These are phyloP conservation scores for Porcisia hertigi DNA, from an alignment of 208 protist genomes.

Conservation along the genomic window DNA sequence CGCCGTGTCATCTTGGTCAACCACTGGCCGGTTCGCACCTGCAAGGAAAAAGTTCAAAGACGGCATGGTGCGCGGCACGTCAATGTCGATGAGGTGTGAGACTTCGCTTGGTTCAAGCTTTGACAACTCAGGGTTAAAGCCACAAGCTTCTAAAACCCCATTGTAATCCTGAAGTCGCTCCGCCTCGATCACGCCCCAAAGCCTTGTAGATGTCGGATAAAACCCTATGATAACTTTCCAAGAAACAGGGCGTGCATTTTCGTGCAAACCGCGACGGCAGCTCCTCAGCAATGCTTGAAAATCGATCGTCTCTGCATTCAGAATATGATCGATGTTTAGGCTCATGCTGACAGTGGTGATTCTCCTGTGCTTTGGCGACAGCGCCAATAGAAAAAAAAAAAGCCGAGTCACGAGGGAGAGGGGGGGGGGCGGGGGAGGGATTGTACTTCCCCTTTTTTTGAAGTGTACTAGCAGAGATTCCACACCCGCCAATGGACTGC, in stretches of 20 bases:
- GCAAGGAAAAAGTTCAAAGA: slow-evolving; percentile 75
- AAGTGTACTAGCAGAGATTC: not conserved
- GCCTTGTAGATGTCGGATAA: slow-evolving; percentile 29
- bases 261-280: slow-evolving; percentile 57
- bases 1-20: not conserved
- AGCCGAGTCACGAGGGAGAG: not conserved
- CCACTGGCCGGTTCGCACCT: slow-evolving; percentile 5
- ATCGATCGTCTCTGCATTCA: slow-evolving; percentile 29
- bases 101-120: slow-evolving; percentile 5
- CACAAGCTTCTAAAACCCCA: slow-evolving; percentile 19
- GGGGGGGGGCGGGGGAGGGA: no score
- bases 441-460: not conserved
- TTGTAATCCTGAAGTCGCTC: slow-evolving; percentile 17
- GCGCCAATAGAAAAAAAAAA: not conserved
- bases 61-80: slow-evolving; percentile 84
- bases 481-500: not conserved
- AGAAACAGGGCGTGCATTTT: slow-evolving; percentile 34
- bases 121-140: slow-evolving; percentile 5
- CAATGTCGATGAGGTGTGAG: slow-evolving; percentile 58
- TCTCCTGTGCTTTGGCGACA: not conserved
- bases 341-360: slow-evolving; percentile 11
- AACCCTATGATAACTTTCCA: slow-evolving; percentile 87
- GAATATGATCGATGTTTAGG: slow-evolving; percentile 16
- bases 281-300: slow-evolving; percentile 37
- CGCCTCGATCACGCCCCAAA: slow-evolving; percentile 41